Evolutionary conservation across 495 filamentous ascomycete species (phyloP).

Genomic region (Aspergillus nanangensis): DNA sequence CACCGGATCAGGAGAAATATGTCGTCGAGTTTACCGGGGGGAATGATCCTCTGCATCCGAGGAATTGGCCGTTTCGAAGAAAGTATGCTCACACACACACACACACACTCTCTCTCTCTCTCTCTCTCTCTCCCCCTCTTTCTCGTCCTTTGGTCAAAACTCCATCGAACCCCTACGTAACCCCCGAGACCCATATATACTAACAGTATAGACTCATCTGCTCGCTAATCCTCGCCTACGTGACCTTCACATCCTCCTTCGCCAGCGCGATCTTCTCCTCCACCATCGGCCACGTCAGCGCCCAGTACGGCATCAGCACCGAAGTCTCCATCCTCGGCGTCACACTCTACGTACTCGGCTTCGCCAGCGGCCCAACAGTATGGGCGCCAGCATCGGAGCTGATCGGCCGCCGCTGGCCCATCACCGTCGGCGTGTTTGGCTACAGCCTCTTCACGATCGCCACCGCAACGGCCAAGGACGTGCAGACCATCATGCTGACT

Average conservation of each 20-base stretch:
- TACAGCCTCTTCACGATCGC: constrained; percentile 53
- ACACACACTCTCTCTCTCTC: too few species aligned
- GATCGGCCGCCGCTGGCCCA: constrained; percentile 54
- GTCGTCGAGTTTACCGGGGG: constrained; percentile 51
- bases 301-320: constrained; percentile 41
- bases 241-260: constrained; percentile 51
- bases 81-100: too few species aligned
- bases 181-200: neutral
- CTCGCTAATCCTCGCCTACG: constrained; percentile 35
- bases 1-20: constrained; percentile 45
- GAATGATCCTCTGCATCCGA: constrained; percentile 47
- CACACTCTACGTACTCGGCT: constrained; percentile 52
- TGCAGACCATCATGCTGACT: constrained; percentile 49
- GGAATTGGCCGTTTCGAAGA: constrained; percentile 41
- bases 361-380: constrained; percentile 46
- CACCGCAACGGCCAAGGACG: constrained; percentile 53
- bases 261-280: constrained; percentile 51
- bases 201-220: constrained; percentile 8
- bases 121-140: too few species aligned
- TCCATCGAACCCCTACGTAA: too few species aligned
- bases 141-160: too few species aligned
- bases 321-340: constrained; percentile 52
- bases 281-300: constrained; percentile 31
- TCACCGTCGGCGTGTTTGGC: constrained; percentile 47
- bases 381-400: constrained; percentile 74